These are phyloP conservation scores for Penicillium carneum DNA, from an alignment of 2,329 filamentous ascomycete species.

Conservation along the genomic window DNA sequence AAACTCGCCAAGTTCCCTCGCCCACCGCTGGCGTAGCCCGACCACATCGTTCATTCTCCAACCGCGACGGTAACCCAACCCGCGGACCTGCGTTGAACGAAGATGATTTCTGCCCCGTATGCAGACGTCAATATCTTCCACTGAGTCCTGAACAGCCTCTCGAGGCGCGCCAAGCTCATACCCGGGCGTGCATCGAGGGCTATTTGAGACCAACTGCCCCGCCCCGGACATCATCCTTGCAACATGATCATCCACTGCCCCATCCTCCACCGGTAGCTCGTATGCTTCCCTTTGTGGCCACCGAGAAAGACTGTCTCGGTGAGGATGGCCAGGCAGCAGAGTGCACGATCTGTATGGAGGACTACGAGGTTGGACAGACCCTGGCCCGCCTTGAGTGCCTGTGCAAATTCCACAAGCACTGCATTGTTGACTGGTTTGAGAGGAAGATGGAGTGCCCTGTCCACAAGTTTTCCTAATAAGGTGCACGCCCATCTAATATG, in stretches of 20 bases:
- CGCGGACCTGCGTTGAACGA: conserved; percentile 42
- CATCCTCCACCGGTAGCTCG: conserved; percentile 40
- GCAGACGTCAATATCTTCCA: conserved; percentile 50
- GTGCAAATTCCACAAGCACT: conserved; percentile 69
- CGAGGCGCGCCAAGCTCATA: conserved; percentile 54
- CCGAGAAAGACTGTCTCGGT: conserved; percentile 68
- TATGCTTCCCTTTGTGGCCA: conserved; percentile 62
- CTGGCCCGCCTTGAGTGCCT: conserved; percentile 68
- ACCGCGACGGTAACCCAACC: conserved; percentile 14
- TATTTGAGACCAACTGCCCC: conserved; percentile 36
- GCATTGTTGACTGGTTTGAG: conserved; percentile 68
- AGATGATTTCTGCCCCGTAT: conserved; percentile 58
- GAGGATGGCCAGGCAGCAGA: conserved; percentile 62
- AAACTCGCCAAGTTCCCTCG: conserved; percentile 6
- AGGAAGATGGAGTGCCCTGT: conserved; percentile 67
- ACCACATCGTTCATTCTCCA: background rate
- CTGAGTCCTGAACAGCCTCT: conserved; percentile 49
- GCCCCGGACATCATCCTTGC: conserved; percentile 29
- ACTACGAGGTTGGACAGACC: conserved; percentile 66
- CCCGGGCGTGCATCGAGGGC: conserved; percentile 55
- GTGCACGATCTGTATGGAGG: conserved; percentile 71
- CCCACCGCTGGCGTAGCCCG: background rate
- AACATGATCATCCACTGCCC: conserved; percentile 30
- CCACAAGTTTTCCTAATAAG: conserved; percentile 55
- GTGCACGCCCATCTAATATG: background rate